phyloP scores from a whole-genome alignment of 768 basidiomycete species.

The Krasilnikovozyma curviuscula region DNA sequence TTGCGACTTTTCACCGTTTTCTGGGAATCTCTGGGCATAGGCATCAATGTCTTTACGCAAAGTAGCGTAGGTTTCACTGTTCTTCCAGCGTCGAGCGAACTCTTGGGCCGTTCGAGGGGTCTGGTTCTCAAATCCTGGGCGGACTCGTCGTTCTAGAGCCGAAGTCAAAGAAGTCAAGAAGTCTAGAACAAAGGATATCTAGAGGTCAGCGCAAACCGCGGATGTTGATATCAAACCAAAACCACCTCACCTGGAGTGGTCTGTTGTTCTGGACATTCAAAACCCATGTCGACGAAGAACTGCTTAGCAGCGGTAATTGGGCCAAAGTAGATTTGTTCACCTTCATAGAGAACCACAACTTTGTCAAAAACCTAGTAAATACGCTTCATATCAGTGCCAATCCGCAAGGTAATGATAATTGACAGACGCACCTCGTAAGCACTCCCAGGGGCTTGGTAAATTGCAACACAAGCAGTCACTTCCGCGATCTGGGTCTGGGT shows the following conservation, averaged over 20 bases:
- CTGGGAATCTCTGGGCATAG: neutral
- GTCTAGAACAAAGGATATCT: constrained; percentile 4
- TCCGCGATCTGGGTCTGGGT: constrained; percentile 29
- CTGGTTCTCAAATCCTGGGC: neutral
- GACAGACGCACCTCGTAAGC: constrained; percentile 27
- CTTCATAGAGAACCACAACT: constrained; percentile 33
- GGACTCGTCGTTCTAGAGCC: neutral
- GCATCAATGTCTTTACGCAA: neutral
- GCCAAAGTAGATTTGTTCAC: constrained; percentile 35
- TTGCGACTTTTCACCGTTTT: neutral
- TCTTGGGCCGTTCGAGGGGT: neutral
- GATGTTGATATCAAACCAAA: no score
- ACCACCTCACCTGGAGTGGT: no score
- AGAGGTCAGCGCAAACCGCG: no score
- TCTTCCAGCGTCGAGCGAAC: neutral
- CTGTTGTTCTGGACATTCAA: constrained; percentile 26
- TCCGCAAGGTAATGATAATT: constrained; percentile 7
- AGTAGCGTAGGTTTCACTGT: neutral
- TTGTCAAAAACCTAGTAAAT: constrained; percentile 25
- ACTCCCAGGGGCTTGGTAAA: constrained; percentile 31
- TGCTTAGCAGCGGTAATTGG: constrained; percentile 27
- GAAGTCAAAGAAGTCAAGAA: constrained; percentile 15
- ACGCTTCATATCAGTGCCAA: neutral
- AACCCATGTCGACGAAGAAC: constrained; percentile 34
- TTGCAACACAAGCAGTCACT: constrained; percentile 30